phyloP scores from a whole-genome alignment of 1,139 yeast genomes.

The Sugiyamaella paludigena region DNA sequence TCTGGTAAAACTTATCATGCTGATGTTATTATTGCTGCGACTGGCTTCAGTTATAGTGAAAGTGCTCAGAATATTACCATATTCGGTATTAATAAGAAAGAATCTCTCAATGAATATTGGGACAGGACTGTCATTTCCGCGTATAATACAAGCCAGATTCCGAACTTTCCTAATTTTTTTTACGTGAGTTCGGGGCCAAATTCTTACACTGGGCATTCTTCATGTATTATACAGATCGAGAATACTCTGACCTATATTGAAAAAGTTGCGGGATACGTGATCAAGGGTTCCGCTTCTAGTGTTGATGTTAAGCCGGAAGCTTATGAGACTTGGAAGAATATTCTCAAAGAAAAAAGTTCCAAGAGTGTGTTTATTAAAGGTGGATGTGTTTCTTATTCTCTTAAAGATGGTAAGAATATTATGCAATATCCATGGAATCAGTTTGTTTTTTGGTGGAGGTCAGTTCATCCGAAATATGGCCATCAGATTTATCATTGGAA shows the following conservation, averaged over 20 bases:
- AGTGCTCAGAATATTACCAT: slow-evolving; percentile 9
- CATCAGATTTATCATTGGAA: slow-evolving; percentile 11
- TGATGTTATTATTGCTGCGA: slow-evolving; percentile 34
- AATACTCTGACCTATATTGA: slow-evolving; percentile 19
- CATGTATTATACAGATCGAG: slow-evolving; percentile 21
- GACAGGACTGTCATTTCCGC: slow-evolving; percentile 20
- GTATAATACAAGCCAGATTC: slow-evolving; percentile 19
- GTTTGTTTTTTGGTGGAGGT: slow-evolving; percentile 10
- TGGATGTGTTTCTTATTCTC: slow-evolving; percentile 17
- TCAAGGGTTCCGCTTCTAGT: slow-evolving; percentile 15
- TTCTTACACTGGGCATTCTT: slow-evolving; percentile 22
- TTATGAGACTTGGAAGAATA: slow-evolving; percentile 14
- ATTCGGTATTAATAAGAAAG: slow-evolving; percentile 18
- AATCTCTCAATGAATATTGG: slow-evolving; percentile 18
- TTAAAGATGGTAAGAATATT: slow-evolving; percentile 19
- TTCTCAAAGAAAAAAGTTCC: slow-evolving; percentile 15
- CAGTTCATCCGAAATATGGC: slow-evolving; percentile 5
- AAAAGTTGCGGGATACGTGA: slow-evolving; percentile 17
- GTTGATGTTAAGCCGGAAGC: slow-evolving; percentile 20
- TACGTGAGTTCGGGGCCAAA: slow-evolving; percentile 23
- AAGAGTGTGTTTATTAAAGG: slow-evolving; percentile 8
- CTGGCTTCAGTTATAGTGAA: slow-evolving; percentile 26
- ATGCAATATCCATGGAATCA: slow-evolving; percentile 19
- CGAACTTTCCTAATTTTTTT: slow-evolving; percentile 23
- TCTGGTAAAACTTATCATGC: slow-evolving; percentile 28